Base-by-base conservation (phyloP, 2,329 filamentous ascomycete species). In the Colletotrichum scovillei region DNA sequence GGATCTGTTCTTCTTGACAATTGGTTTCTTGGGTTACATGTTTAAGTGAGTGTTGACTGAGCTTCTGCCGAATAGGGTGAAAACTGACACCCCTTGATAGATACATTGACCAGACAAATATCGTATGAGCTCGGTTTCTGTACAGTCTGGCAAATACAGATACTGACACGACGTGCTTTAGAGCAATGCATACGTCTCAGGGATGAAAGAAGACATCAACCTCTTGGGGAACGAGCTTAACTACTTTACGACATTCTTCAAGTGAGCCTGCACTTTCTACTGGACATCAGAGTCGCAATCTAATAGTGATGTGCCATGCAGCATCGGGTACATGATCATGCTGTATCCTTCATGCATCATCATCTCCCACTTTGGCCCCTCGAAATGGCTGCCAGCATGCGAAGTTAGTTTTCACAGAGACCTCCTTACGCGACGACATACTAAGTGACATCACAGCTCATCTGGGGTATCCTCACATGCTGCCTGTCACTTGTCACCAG, bases 321-420 rank as follows among this genome's bases (percentile, higher is more conserved):
- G 75, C 22, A 72, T 78, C 11, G 75, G 72, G 4, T 78, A 79
- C 58, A 77, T 77, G 22, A 68, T 76, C 35, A 77, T 70, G 75
- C 76, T 79, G 67, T 76, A 79, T 2, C 79, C 79, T 4, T 78
- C 75, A 14, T 80, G 77, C 12, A 74, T 80, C 24, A 76, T 79
- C 26, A 75, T 80, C 1, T 78, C 79, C 32, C 77, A 77, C 42
- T 75, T 80, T 49, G 72, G 76, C 14, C 79, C 79, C 4, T 76
- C 77, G 22, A 75, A 76, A 16, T 80, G 78, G 78, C 69, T 80
- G 24, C 76, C 79, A 0, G 67, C 72, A 2, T 79, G 78, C 73
- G 77, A 78, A 60, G 71, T 80, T 9, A 14, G 63, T 52, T 9
- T 5, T 16, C 3, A 3, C 14, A 38, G 14, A 9, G 7, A 14